phyloP scores from a whole-genome alignment of 75 land plant genomes.

The Larix kaempferi region DNA sequence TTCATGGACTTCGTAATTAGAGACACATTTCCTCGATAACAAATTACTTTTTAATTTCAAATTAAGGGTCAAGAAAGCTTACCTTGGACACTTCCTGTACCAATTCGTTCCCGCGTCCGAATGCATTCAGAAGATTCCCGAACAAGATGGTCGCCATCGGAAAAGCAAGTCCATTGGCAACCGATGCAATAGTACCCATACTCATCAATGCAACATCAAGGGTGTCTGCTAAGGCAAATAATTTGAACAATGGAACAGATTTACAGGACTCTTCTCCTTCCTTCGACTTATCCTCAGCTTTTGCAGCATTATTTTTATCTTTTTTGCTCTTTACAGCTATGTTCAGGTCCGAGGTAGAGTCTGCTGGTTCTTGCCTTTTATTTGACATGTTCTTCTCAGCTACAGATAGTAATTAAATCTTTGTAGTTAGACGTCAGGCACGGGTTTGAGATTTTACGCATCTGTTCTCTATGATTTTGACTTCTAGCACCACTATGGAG shows the following conservation, averaged over 20 bases:
- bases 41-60: no score
- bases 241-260: conserved; percentile 58
- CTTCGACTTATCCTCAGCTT: not conserved
- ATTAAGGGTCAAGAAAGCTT: no score
- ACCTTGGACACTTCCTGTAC: no score
- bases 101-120: conserved; percentile 23
- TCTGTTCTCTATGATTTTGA: no score
- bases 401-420: no score
- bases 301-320: not conserved
- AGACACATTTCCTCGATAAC: no score
- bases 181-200: conserved; percentile 53
- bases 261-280: conserved; percentile 6
- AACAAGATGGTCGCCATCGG: conserved; percentile 78
- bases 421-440: no score
- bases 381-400: no score
- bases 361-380: not conserved
- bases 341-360: not conserved
- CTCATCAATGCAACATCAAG: conserved; percentile 51
- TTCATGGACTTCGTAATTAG: no score
- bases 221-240: conserved; percentile 72
- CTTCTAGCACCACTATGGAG: no score
- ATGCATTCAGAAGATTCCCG: conserved; percentile 59
- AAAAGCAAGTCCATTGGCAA: conserved; percentile 53
- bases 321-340: not conserved
- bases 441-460: no score